Base-by-base conservation (phyloP, 257 asterid genomes). In the Mentha longifolia region DNA sequence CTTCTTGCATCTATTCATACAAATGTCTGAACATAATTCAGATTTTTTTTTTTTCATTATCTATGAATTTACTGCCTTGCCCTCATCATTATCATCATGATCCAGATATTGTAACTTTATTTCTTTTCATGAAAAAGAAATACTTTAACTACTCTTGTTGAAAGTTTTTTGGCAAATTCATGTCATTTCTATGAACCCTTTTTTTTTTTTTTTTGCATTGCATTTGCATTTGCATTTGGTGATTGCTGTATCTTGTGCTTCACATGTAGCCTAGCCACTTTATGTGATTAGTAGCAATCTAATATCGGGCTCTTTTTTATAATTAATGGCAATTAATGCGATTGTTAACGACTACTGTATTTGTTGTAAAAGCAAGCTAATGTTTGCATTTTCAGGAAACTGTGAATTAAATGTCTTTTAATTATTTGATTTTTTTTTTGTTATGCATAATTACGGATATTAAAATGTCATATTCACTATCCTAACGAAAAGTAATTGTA, bases 71-170 rank as follows among this genome's bases (percentile, higher is more conserved):
- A 17, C 20, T 7, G 39, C 51, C 22, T 51, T 59, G 45, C 30
- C 62, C 41, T 28, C 31, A 28, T 39, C 43, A 9, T 5, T 4
- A 42, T 35, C 61, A 28, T 68, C 51, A 61, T 45, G 62, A 52
- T 16, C 25, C 59, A 50, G 59, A 51, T 20, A 25, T 20, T 11
- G 65, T 30, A 74, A 74, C 28, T 55, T 78, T 68, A 68, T 78
- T 12, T 42, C 20, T 50, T 63, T 61, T 62, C 49, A 22, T 20
- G 20, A 31, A 37, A 33, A 17, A n/a, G 51, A 71, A 11, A 9
- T 9, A 15, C 5, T 22, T 52, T 55, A 39, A 2, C 12, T 33
- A 50, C 2, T 35, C 62, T 33, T 11, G 13, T 67, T 33, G 42
- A 33, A 33, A 42, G 5, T 2, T 33, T 33, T 14, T 31, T 0